phyloP scores from a whole-genome alignment of 352 stramenopile species.

The Pythium phragmitis region DNA sequence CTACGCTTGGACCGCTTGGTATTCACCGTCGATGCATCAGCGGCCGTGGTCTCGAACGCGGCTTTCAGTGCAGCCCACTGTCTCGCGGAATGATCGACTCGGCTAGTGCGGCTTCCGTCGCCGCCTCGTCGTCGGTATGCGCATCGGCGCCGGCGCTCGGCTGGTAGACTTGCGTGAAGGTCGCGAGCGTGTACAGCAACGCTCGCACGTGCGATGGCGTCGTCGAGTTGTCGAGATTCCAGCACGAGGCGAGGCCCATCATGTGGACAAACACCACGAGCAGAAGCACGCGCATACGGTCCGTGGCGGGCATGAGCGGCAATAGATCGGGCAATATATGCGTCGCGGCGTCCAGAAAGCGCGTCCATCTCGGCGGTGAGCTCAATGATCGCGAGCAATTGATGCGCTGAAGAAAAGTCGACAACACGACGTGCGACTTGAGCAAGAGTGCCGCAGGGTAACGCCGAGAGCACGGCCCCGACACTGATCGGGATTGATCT shows the following conservation, averaged over 20 bases:
- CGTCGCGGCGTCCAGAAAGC: conserved; percentile 37
- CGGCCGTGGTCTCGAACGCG: conserved; percentile 33
- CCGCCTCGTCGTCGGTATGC: conserved; percentile 69
- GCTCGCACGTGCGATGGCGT: conserved; percentile 44
- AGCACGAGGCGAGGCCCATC: conserved; percentile 54
- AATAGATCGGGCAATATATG: conserved; percentile 43
- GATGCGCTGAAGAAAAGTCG: conserved; percentile 27
- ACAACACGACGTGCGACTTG: conserved; percentile 56
- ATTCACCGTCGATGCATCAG: neutral
- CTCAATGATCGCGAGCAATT: conserved; percentile 56
- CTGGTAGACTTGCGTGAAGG: conserved; percentile 46
- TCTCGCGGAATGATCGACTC: conserved; percentile 63
- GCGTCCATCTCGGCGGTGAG: conserved; percentile 51
- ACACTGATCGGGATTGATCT: neutral
- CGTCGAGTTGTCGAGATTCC: conserved; percentile 53
- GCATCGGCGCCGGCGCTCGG: conserved; percentile 13
- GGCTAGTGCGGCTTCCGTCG: conserved; percentile 63
- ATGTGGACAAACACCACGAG: conserved; percentile 63
- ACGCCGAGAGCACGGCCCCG: conserved; percentile 59
- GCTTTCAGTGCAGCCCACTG: conserved; percentile 56
- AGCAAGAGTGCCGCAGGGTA: conserved; percentile 48
- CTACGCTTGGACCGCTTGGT: conserved; percentile 38
- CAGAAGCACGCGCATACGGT: conserved; percentile 48
- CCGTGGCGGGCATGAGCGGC: conserved; percentile 39
- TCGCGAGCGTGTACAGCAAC: conserved; percentile 61